phyloP scores from a whole-genome alignment of 140 eudicot genomes.

The Cichorium intybus region DNA sequence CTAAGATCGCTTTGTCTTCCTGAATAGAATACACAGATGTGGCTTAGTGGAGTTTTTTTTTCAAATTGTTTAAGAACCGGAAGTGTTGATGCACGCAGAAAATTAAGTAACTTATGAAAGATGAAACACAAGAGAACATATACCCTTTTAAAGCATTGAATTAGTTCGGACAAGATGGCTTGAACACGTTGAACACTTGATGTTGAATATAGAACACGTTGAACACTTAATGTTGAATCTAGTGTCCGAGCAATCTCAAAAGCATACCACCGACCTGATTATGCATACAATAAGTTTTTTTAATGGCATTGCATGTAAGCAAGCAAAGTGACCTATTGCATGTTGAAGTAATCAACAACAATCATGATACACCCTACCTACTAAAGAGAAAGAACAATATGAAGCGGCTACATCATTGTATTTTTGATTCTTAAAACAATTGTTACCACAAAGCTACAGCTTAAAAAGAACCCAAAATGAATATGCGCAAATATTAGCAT shows the following conservation, averaged over 20 bases:
- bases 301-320: background rate
- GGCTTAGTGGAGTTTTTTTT: no score
- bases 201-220: constrained; percentile 96
- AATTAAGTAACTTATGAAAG: background rate
- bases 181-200: no score
- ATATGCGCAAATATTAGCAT: no score
- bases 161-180: constrained; percentile 86
- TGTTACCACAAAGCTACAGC: no score
- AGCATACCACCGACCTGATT: constrained; percentile 92
- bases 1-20: constrained; percentile 76
- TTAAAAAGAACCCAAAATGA: background rate
- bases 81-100: background rate
- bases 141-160: constrained; percentile 89
- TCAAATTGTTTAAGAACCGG: no score
- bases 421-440: no score
- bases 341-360: no score
- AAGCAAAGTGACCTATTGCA: background rate
- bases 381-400: no score
- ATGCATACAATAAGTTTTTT: constrained; percentile 10
- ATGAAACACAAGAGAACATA: constrained; percentile 2
- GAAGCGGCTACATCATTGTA: no score
- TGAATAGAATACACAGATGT: constrained; percentile 27
- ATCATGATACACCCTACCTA: no score
- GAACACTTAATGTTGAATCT: constrained; percentile 97
- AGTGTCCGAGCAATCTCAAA: constrained; percentile 91